Percentiles rank a stretch among this genome's conserved stretches.
These are phyloP conservation scores for Suillus weaverae DNA, from an alignment of 768 basidiomycete genomes.

Conservation along the genomic window DNA sequence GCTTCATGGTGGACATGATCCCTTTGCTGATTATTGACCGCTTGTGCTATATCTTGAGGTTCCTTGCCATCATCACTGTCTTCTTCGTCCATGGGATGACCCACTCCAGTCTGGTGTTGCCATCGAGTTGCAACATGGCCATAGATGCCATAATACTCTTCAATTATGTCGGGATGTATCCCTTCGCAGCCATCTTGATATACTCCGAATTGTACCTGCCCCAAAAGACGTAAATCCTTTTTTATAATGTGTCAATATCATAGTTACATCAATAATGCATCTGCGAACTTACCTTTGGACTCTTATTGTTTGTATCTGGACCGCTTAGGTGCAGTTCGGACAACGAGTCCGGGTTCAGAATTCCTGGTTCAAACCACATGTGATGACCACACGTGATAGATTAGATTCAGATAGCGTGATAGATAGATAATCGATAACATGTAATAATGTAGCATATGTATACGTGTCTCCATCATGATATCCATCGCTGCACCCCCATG, in stretches of 20 bases:
- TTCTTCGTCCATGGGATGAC: slow-evolving; percentile 9
- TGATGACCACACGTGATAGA: too few relatives aligned
- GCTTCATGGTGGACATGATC: slow-evolving; percentile 6
- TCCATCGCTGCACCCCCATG: too few relatives aligned
- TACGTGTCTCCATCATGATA: too few relatives aligned
- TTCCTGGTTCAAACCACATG: too few relatives aligned
- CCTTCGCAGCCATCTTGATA: slow-evolving; percentile 18
- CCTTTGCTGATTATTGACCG: background rate
- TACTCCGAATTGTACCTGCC: slow-evolving; percentile 9
- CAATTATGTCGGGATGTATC: slow-evolving; percentile 17
- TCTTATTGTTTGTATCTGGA: background rate
- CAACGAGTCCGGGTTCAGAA: too few relatives aligned
- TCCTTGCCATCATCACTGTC: background rate
- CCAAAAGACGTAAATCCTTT: slow-evolving; percentile 7
- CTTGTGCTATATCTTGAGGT: background rate
- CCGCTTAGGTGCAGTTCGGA: too few relatives aligned
- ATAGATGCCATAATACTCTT: slow-evolving; percentile 17
- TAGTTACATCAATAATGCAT: background rate
- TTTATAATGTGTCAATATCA: slow-evolving; percentile 1
- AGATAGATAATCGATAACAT: too few relatives aligned
- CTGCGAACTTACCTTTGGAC: background rate
- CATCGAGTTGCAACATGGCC: background rate
- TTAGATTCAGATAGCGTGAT: too few relatives aligned
- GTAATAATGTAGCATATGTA: too few relatives aligned
- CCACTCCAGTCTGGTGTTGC: slow-evolving; percentile 8